A percentile compares a stretch with the other conserved stretches of the same genome.
phyloP scores from a whole-genome alignment of 805 yeast species.

The Wickerhamiella cacticola region DNA sequence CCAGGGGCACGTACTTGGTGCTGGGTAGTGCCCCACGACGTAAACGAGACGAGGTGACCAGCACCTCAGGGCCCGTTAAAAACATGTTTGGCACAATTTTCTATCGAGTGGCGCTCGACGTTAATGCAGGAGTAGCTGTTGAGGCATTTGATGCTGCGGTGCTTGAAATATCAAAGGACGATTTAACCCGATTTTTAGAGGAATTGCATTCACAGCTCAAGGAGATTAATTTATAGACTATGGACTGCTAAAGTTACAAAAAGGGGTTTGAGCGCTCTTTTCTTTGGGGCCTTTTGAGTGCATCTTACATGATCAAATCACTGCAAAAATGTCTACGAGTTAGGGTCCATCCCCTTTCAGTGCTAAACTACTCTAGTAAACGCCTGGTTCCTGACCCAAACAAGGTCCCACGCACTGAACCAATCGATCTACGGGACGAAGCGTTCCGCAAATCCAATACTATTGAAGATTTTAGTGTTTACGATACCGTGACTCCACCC shows the following conservation, averaged over 20 bases:
- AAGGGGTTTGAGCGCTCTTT: too few relatives aligned
- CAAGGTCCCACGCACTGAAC: conserved; percentile 19
- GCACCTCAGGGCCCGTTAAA: conserved; percentile 16
- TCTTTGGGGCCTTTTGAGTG: too few relatives aligned
- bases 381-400: conserved; percentile 23
- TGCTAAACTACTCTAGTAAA: conserved; percentile 5
- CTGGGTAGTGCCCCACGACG: conserved; percentile 81
- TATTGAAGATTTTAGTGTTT: conserved; percentile 34
- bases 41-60: conserved; percentile 35
- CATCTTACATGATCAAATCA: too few relatives aligned
- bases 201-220: conserved; percentile 31
- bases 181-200: conserved; percentile 76
- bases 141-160: conserved; percentile 93
- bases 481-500: conserved; percentile 35
- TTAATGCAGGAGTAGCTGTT: conserved; percentile 80
- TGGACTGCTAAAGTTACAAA: too few relatives aligned
- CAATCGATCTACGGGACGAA: conserved; percentile 20
- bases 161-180: conserved; percentile 80
- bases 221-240: too few relatives aligned
- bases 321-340: too few relatives aligned
- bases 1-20: conserved; percentile 68
- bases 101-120: conserved; percentile 69
- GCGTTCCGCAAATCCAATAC: conserved; percentile 22
- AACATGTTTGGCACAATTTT: conserved; percentile 87
- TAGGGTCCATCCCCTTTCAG: too few relatives aligned